Base-by-base conservation (phyloP, 768 basidiomycete genomes). In the Lactarius sp. region DNA sequence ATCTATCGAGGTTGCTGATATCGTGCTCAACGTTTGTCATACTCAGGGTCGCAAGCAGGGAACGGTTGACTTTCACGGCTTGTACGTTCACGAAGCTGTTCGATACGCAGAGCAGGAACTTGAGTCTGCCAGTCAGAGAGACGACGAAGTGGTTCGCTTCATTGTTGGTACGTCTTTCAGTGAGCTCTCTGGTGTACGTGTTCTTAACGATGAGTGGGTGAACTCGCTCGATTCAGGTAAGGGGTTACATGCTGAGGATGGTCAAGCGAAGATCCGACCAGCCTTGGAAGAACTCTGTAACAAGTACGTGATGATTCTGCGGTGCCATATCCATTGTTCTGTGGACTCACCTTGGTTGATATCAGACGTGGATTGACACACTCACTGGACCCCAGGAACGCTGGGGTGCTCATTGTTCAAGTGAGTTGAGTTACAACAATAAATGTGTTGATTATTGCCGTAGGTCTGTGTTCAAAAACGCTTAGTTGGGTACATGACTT, bases 1-100 rank as follows among this genome's bases (percentile, higher is more conserved):
- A 41, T 44, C 14, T 49, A 14, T 34, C 37, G 14, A 41, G 41
- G n/a, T 20, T 39, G 13, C 8, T 0, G n/a, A n/a, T 12, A 3
- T 36, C 47, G 49, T 50, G 10, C 58, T 44, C 39, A 51, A 36
- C 22, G 13, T 52, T 7, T 33, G 8, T 42, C 37, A 12, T 47
- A 14, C 46, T 4, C 20, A 64, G 63, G 34, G 10, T 33, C 53
- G 22, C n/a, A n/a, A 31, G 34, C 16, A 60, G 50, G 53, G 59
- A 16, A 56, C n/a, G 34, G 20, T 65, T n/a, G 64, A 65, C 41
- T 59, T 65, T 39, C 64, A 65, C 33, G 49, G 49, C 27, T 51
- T 65, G 27, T 52, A 52, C 37, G 64, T 60, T 1, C 5, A 16
- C 8, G 64, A 65, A 33, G 64, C 64, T 4, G 6, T 60, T 1